A percentile compares a stretch with the other conserved stretches of the same genome.
phyloP scores from a whole-genome alignment of 2,329 filamentous ascomycete genomes.

The Metarhizium sp. region DNA sequence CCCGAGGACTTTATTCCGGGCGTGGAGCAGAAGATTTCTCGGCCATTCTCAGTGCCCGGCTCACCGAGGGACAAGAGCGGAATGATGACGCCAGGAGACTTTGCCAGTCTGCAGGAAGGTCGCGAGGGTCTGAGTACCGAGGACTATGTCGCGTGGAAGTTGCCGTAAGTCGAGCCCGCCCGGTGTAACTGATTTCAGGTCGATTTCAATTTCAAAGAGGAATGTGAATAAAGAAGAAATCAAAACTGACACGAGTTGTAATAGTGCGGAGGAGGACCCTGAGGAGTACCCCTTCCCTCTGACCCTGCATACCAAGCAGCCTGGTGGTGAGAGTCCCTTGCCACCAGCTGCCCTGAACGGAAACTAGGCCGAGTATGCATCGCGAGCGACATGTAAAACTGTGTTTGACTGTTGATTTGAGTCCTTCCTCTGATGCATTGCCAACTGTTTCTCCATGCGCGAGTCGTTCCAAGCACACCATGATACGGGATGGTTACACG shows the following conservation, averaged over 20 bases:
- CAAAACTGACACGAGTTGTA: background rate
- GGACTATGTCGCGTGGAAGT: conserved; percentile 96
- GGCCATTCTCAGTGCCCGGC: conserved; percentile 87
- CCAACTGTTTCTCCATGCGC: no score
- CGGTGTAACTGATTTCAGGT: background rate
- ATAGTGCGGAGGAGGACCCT: conserved; percentile 84
- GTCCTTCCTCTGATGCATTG: no score
- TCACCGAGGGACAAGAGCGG: conserved; percentile 83
- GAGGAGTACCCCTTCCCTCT: conserved; percentile 58
- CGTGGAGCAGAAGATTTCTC: conserved; percentile 88
- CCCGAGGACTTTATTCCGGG: conserved; percentile 87
- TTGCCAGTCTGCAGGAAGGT: conserved; percentile 90
- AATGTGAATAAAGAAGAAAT: background rate
- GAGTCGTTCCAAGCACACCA: no score
- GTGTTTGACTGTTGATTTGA: background rate
- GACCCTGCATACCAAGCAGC: conserved; percentile 45
- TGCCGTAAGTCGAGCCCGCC: conserved; percentile 65
- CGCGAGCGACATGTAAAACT: background rate
- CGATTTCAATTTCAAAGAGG: background rate
- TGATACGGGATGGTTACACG: no score
- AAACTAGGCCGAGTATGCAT: conserved; percentile 4
- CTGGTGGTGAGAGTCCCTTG: conserved; percentile 20
- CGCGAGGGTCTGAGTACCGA: conserved; percentile 89
- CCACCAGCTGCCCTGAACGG: conserved; percentile 12
- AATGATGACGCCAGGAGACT: conserved; percentile 99